Conservation (phyloP, 2,329 filamentous ascomycete species). For the Chalaropsis thielavioides region DNA sequence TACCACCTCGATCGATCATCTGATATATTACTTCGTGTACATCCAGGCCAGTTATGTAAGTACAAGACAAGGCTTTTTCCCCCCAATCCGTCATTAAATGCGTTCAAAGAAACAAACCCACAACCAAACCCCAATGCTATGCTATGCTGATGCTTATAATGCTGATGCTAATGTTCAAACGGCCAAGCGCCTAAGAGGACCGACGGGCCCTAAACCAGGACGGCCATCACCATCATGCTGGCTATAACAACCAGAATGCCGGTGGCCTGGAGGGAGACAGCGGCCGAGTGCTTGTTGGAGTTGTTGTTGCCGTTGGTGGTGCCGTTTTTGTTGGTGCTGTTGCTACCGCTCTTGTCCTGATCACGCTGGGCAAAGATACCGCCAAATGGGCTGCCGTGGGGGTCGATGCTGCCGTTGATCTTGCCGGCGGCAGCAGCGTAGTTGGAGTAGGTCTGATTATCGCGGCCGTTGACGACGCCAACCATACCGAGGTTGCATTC, state of each 20-base stretch:
- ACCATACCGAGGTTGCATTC: constrained; percentile 26
- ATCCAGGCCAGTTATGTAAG: background rate
- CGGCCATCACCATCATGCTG: background rate
- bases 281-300: background rate
- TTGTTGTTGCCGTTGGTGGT: background rate
- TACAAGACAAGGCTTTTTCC: background rate
- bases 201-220: background rate
- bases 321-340: background rate
- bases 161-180: background rate
- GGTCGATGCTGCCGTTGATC: constrained; percentile 1
- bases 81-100: background rate
- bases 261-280: background rate
- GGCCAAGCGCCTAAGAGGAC: background rate
- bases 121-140: background rate
- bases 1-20: background rate
- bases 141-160: background rate
- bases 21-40: background rate
- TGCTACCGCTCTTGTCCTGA: constrained; percentile 4
- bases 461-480: constrained; percentile 23
- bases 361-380: constrained; percentile 11
- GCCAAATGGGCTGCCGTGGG: constrained; percentile 5
- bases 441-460: constrained; percentile 19
- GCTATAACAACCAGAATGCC: background rate
- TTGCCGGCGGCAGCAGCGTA: constrained; percentile 11
- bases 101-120: background rate